Evolutionary conservation across 2,329 filamentous ascomycete genomes (phyloP).

Genomic region (Lizonia empirigonia): DNA sequence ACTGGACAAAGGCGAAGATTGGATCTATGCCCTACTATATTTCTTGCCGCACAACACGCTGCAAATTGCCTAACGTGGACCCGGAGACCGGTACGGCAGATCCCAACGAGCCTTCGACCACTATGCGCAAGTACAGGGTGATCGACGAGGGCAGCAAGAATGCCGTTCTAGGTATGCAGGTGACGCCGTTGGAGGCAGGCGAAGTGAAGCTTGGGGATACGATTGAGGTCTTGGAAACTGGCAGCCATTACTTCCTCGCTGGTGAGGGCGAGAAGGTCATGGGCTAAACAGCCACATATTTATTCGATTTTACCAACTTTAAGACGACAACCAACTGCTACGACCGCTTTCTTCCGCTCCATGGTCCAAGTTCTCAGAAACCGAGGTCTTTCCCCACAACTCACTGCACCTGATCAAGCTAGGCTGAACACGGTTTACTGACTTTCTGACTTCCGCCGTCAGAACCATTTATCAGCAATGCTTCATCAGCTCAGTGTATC

Average conservation of each 20-base stretch:
- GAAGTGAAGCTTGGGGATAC: conserved; percentile 42
- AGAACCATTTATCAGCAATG: conserved; percentile 3
- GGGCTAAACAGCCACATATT: neutral
- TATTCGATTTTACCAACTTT: too few relatives aligned
- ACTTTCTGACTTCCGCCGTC: conserved; percentile 2
- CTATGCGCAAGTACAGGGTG: conserved; percentile 63
- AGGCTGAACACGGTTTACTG: neutral
- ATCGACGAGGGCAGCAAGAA: conserved; percentile 66
- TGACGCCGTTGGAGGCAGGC: conserved; percentile 57
- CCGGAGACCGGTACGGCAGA: conserved; percentile 64
- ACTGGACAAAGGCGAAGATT: conserved; percentile 64
- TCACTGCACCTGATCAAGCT: neutral
- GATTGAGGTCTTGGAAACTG: conserved; percentile 40
- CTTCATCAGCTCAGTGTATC: too few relatives aligned
- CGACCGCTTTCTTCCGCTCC: neutral
- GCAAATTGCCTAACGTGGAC: conserved; percentile 74
- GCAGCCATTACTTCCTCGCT: conserved; percentile 40
- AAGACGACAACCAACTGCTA: neutral
- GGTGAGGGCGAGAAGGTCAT: conserved; percentile 15
- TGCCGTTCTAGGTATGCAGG: conserved; percentile 69
- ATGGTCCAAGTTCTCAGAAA: too few relatives aligned
- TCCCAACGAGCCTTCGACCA: conserved; percentile 61
- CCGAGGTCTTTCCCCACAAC: neutral
- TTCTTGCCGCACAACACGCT: conserved; percentile 70
- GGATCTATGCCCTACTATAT: conserved; percentile 58